Base-by-base conservation (phyloP, 352 stramenopile species). In the Thraustochytrium sp. region DNA sequence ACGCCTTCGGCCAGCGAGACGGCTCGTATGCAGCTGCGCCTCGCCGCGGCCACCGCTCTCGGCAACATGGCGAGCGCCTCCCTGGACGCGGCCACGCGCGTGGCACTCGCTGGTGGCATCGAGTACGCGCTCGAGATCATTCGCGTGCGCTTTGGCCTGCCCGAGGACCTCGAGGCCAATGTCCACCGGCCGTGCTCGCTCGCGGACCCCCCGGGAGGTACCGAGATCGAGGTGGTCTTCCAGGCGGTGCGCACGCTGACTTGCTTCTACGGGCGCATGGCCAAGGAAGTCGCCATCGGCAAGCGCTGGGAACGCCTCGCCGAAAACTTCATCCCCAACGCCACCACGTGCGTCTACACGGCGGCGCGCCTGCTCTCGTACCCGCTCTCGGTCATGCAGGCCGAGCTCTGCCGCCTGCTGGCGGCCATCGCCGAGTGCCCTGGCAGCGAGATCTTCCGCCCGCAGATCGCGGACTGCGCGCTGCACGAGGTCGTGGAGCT, bases 1-100 rank as follows among this genome's bases (percentile, higher is more conserved):
- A 80, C 51, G 23, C 5, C 37, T 16, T 4, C 53, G 16, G 31
- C 2, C 46, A 34, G 23, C 1, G 18, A 75, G 16, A 61, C 18
- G 23, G 68, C 31, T 8, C 68, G 31, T 8, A 80, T 36, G 26
- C 21, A 80, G 38, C 16, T 80, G 8, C 42, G 34, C 13, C 23
- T 80, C 37, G 48, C 31, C 46, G 68, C 44, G 8, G 31, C 26
- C 16, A 64, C 8, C 53, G 48, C 38, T 23, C 51, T 80, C 5
- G 68, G 68, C 23, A 80, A 80, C 53, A 18, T 80, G 18, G 48
- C 68, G 31, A 80, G 76, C 51, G 48, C 68, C 31, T 65, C 48
- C 49, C 21, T 29, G 51, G 68, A 65, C 2, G 23, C 68, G 13
- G n/a, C 31, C 13, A 49, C 40, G 5, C 31, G 68, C 23, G 68